Evolutionary conservation across 2,329 filamentous ascomycete species (phyloP).

Genomic region (Cercospora nicotianae): DNA sequence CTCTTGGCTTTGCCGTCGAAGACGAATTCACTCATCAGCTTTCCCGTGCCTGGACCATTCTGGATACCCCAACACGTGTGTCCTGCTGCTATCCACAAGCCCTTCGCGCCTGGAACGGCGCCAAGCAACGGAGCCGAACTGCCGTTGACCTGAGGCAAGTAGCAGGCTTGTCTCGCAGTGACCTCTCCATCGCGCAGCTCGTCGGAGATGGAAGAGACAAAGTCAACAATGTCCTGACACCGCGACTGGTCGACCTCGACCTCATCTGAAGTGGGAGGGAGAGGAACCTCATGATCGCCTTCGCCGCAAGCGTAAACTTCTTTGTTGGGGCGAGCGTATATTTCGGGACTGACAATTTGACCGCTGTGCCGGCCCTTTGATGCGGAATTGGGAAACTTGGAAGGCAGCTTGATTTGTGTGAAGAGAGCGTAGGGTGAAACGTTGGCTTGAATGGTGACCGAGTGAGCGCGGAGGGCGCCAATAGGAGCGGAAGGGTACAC

Average conservation of each 20-base stretch:
- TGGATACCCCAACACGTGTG: constrained; percentile 99
- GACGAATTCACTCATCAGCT: constrained; percentile 49
- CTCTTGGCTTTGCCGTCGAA: constrained; percentile 48
- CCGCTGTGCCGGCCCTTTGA: constrained; percentile 45
- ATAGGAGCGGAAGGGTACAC: constrained; percentile 59
- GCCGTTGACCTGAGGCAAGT: constrained; percentile 72
- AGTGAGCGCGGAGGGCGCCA: constrained; percentile 61
- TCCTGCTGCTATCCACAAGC: constrained; percentile 78
- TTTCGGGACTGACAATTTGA: constrained; percentile 78
- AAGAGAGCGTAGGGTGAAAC: constrained; percentile 79
- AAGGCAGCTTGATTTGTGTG: constrained; percentile 76
- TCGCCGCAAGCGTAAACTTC: constrained; percentile 96
- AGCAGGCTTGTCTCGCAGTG: constrained; percentile 82
- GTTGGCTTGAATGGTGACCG: constrained; percentile 61
- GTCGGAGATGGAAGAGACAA: constrained; percentile 63
- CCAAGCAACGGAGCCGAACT: constrained; percentile 76
- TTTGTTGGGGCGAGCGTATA: constrained; percentile 84
- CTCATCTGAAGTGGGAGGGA: constrained; percentile 73
- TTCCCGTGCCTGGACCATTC: constrained; percentile 78
- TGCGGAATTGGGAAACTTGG: constrained; percentile 55
- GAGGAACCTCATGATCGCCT: constrained; percentile 70
- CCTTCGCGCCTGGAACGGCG: constrained; percentile 63
- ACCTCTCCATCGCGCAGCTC: constrained; percentile 54
- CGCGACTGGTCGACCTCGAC: constrained; percentile 73
- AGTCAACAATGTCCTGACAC: constrained; percentile 83